These are phyloP conservation scores for Yarrowia sp. DNA, from an alignment of 805 yeast species.

Conservation along the genomic window DNA sequence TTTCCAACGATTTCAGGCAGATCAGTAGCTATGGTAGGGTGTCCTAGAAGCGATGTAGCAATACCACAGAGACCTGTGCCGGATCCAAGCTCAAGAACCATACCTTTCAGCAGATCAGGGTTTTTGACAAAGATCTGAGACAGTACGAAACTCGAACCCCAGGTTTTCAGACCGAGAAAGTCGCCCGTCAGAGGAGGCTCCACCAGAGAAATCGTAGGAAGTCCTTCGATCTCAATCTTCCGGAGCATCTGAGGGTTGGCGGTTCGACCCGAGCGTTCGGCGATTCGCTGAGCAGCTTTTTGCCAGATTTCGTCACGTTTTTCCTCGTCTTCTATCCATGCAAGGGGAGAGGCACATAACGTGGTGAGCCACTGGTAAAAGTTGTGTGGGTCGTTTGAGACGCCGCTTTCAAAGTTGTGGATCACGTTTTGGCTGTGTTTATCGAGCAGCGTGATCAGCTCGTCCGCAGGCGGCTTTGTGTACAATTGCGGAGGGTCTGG, in stretches of 20 bases:
- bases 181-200: conserved; percentile 92
- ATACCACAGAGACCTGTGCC: conserved; percentile 95
- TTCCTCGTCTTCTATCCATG: conserved; percentile 55
- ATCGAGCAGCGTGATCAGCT: conserved; percentile 15
- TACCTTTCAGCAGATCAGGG: conserved; percentile 43
- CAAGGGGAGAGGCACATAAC: conserved; percentile 50
- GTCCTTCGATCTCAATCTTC: conserved; percentile 57
- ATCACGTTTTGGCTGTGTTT: conserved; percentile 21
- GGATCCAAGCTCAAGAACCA: conserved; percentile 76
- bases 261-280: conserved; percentile 84
- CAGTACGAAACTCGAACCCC: conserved; percentile 89
- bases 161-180: conserved; percentile 87
- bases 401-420: conserved; percentile 25
- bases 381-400: conserved; percentile 31
- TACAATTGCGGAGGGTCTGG: conserved; percentile 22
- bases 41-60: conserved; percentile 63
- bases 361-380: conserved; percentile 49
- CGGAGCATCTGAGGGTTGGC: conserved; percentile 78
- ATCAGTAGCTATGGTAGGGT: conserved; percentile 66
- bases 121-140: conserved; percentile 57
- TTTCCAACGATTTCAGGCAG: conserved; percentile 78
- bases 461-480: conserved; percentile 22
- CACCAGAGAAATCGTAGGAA: conserved; percentile 52
- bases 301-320: conserved; percentile 54
- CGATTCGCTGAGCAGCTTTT: conserved; percentile 67